phyloP scores from a whole-genome alignment of 768 basidiomycete species.

The Sutorius australiensis region DNA sequence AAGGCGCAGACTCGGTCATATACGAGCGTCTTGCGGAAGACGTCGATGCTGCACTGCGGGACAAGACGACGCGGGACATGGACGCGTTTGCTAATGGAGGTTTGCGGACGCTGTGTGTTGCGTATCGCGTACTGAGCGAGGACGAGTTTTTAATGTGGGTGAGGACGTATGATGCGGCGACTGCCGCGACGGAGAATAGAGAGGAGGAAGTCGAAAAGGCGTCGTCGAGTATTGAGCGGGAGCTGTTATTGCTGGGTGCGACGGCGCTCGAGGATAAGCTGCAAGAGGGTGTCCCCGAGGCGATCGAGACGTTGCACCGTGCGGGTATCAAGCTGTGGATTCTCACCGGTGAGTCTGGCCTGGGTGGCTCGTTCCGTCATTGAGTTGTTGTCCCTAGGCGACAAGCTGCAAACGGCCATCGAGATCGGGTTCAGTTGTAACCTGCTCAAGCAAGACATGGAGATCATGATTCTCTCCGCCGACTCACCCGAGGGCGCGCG shows the following conservation, averaged over 20 bases:
- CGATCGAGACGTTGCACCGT: conserved; percentile 85
- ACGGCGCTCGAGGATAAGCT: conserved; percentile 97
- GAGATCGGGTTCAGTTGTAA: conserved; percentile 97
- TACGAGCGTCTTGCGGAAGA: conserved; percentile 78
- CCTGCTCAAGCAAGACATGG: conserved; percentile 90
- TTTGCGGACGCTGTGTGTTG: conserved; percentile 86
- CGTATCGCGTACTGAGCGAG: conserved; percentile 73
- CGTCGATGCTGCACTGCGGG: conserved; percentile 72
- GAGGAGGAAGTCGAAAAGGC: conserved; percentile 93
- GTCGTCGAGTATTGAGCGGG: conserved; percentile 78
- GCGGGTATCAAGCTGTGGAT: conserved; percentile 99
- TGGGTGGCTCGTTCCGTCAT: background rate
- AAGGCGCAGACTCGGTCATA: conserved; percentile 96
- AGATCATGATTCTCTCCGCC: conserved; percentile 94
- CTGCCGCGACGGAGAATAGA: conserved; percentile 67
- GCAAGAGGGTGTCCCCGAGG: conserved; percentile 95
- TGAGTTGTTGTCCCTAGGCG: conserved; percentile 46
- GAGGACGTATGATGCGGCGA: conserved; percentile 77
- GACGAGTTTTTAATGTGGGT: conserved; percentile 85
- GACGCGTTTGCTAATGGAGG: conserved; percentile 93
- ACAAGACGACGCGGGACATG: conserved; percentile 80
- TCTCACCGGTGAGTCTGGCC: conserved; percentile 61
- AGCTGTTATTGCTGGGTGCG: conserved; percentile 82
- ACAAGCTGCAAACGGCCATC: conserved; percentile 97
- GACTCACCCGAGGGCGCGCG: conserved; percentile 71